Base-by-base conservation (phyloP, 2,329 filamentous ascomycete species). In the Diplodia scrobiculata region DNA sequence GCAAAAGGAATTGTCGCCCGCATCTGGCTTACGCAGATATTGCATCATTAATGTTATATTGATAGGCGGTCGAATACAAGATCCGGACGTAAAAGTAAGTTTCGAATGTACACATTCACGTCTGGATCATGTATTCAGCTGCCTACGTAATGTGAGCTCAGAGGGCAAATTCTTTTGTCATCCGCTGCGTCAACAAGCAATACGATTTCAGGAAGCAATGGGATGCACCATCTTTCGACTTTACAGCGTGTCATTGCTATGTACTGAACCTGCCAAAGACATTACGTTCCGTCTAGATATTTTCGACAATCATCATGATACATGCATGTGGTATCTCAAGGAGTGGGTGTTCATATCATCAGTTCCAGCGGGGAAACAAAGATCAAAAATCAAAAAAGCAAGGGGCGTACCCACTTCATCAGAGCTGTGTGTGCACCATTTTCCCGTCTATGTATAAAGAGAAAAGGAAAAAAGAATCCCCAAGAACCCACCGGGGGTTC, bases 221-320 rank as follows among this genome's bases (percentile, higher is more conserved):
- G 38, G 21, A 25, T 3, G 27, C 29, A 32, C 29, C 10, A 36
- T 4, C 2, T 25, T 58, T 11, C 9, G 21, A 9, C 27, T 55
- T 13, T 21, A 6, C 17, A n/a, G 25, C 13, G 21, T 21, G 32
- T 21, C 55, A 62, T 62, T 62, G 41, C 27, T 48, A 36, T 62
- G 19, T 62, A 36, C 29, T 53, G 6, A 41, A 9, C 21, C 45
- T 11, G 14, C 29, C 11, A 34, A 48, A 62, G 41, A 62, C 58
- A 50, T 62, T 62, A 62, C 41, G 58, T 29, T 62, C 58, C 58
- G 21, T 62, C 58, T 62, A 62, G 36, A 17, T 45, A 19, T 45
- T 45, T 19, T 19, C 6, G 41, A 45, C 41, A n/a, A 45, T 45
- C 17, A 45, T 45, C 41, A 11, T 54, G 27, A 34, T 50, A 14